Base-by-base conservation (phyloP, 2,329 filamentous ascomycete genomes). In the Aureobasidium vineae region DNA sequence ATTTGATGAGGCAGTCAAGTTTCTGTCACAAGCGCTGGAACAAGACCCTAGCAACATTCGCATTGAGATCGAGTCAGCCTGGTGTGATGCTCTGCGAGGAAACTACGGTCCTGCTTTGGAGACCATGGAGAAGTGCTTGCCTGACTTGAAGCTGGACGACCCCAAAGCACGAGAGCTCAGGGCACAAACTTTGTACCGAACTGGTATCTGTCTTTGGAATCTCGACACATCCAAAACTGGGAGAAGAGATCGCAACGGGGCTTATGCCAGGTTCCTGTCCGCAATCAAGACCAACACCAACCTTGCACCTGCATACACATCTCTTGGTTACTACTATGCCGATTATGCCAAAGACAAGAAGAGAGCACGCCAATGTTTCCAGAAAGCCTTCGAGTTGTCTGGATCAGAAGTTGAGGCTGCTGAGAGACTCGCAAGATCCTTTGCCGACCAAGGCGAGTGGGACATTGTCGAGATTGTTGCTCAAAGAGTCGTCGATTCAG, bases 351-450 rank as follows among this genome's bases (percentile, higher is more conserved):
- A 88, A 70, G 95, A 98, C 76, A 92, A 88, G 77, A 90, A 88
- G 73, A 84, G 96, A 73, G 92, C 94, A 10, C 85, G 91, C n/a
- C 88, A 90, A 69, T 98, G 94, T 75, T 98, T 98, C 73, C 91
- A 97, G 72, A 97, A 98, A 75, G 95, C 95, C 0, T 90, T 99
- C 59, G 95, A 99, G 76, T 80, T 99, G 3, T 99, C 95, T 0
- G 81, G 92, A 0, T 88, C 90, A 0, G 95, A 99, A 75, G 86
- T 97, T 0, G 83, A 89, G 71, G 92, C 95, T 41, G 95, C 95
- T 0, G 91, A 98, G 76, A 86, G 92, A 33, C 84, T 99, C 19
- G 93, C 95, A 1, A 86, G 86, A 67, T 88, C 88, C 0, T 99
- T 97, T 76, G 94, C 96, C 0, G 88, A 96, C 64, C 88, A 92